These are phyloP conservation scores for Viridothelium virens DNA, from an alignment of 495 filamentous ascomycete species.

Conservation along the genomic window DNA sequence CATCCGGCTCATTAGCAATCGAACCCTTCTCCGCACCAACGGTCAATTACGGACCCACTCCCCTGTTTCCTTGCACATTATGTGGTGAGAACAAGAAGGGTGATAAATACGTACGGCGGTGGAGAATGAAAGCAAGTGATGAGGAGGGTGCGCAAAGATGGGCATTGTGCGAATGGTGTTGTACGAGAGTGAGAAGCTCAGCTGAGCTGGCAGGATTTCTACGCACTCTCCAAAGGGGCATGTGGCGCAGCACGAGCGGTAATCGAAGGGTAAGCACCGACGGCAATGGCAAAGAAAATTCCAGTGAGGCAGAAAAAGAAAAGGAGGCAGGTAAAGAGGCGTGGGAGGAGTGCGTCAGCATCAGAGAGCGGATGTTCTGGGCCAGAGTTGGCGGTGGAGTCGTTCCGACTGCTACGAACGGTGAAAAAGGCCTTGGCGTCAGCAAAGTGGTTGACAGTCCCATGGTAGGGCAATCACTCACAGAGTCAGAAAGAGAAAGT, in stretches of 20 bases:
- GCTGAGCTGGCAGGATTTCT: conserved; percentile 91
- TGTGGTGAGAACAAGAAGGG: conserved; percentile 76
- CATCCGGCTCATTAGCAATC: conserved; percentile 78
- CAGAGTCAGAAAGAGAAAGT: background rate
- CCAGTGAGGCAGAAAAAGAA: conserved; percentile 49
- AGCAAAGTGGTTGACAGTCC: conserved; percentile 2
- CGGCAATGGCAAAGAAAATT: background rate
- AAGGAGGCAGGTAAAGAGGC: conserved; percentile 67
- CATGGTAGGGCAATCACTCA: background rate
- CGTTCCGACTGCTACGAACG: conserved; percentile 43
- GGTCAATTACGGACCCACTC: conserved; percentile 41
- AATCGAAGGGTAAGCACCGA: background rate
- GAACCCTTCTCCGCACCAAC: conserved; percentile 64
- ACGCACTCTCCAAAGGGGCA: conserved; percentile 79
- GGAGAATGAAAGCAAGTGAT: conserved; percentile 83
- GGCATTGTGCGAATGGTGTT: conserved; percentile 83
- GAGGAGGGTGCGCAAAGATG: conserved; percentile 75
- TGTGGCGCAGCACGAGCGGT: conserved; percentile 49
- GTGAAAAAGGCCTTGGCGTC: background rate
- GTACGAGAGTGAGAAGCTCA: conserved; percentile 71
- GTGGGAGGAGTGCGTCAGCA: conserved; percentile 85
- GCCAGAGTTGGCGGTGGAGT: conserved; percentile 81
- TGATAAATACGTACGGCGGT: conserved; percentile 62
- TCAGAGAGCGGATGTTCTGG: conserved; percentile 96
- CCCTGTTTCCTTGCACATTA: conserved; percentile 66